Percentiles rank a stretch among this genome's conserved stretches.
Evolutionary conservation across 1,284 basidiomycete genomes (phyloP).

Genomic region (Cryptococcus sp.): DNA sequence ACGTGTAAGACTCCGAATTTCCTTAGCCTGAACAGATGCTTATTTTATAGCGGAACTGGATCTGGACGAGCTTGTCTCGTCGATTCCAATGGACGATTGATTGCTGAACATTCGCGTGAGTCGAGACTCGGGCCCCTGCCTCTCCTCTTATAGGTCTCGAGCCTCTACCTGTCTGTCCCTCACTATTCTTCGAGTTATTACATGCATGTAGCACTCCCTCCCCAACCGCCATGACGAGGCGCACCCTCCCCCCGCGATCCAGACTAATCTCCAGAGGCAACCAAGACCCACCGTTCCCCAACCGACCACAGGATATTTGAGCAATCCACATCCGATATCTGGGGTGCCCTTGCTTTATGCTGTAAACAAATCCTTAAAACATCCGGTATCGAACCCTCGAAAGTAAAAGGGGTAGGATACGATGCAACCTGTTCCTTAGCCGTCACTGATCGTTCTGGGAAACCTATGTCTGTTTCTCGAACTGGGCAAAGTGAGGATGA

Average conservation of each 20-base stretch:
- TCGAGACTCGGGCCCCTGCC: slow-evolving; percentile 1
- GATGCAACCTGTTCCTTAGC: slow-evolving; percentile 97
- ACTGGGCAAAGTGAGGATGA: slow-evolving; percentile 16
- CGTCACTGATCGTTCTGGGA: slow-evolving; percentile 69
- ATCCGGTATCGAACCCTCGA: slow-evolving; percentile 59
- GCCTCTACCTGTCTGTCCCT: not conserved
- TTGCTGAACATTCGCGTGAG: slow-evolving; percentile 54
- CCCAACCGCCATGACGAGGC: too few species aligned
- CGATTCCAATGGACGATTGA: slow-evolving; percentile 65
- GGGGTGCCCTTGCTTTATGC: slow-evolving; percentile 69
- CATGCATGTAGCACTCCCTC: too few species aligned
- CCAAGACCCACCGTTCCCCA: slow-evolving; percentile 76
- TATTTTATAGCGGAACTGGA: slow-evolving; percentile 67
- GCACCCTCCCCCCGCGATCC: not conserved
- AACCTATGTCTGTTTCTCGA: slow-evolving; percentile 74
- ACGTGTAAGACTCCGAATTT: slow-evolving; percentile 52
- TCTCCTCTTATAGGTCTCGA: too few species aligned
- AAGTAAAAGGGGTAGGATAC: slow-evolving; percentile 87
- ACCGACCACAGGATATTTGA: slow-evolving; percentile 90
- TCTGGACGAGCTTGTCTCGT: slow-evolving; percentile 86
- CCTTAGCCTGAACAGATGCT: slow-evolving; percentile 1
- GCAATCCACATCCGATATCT: slow-evolving; percentile 69
- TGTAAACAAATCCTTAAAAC: slow-evolving; percentile 63
- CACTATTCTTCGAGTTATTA: too few species aligned
- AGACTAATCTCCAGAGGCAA: slow-evolving; percentile 55